Percentiles rank a stretch among this genome's conserved stretches.
These are phyloP conservation scores for Neoboletus magnificus DNA, from an alignment of 768 basidiomycete species.

Conservation along the genomic window DNA sequence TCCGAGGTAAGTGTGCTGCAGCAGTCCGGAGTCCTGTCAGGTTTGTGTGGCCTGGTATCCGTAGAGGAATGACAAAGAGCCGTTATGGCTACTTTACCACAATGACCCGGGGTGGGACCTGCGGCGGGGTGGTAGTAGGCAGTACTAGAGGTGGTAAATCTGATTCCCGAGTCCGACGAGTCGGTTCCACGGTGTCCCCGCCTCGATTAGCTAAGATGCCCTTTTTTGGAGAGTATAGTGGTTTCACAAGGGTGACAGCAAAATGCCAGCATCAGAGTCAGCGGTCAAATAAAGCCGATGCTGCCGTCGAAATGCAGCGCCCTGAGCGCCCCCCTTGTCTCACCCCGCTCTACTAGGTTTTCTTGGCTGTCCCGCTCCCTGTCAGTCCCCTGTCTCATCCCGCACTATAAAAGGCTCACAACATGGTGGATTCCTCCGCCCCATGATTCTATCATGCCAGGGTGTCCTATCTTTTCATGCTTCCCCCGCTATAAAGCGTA, in stretches of 20 bases:
- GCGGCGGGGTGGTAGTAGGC: not conserved
- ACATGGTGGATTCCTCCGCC: conserved; percentile 1
- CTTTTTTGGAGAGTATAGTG: conserved; percentile 15
- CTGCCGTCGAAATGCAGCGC: conserved; percentile 21
- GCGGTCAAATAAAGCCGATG: conserved; percentile 30
- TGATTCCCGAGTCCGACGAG: not conserved
- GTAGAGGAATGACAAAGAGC: not conserved
- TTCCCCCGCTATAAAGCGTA: conserved; percentile 35
- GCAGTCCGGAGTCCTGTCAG: not conserved
- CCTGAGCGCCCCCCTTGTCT: conserved; percentile 13
- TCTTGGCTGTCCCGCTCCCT: conserved; percentile 17
- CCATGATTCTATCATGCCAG: conserved; percentile 23
- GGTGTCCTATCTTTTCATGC: conserved; percentile 29
- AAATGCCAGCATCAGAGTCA: conserved; percentile 12
- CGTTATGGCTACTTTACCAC: not conserved
- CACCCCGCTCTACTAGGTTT: conserved; percentile 25
- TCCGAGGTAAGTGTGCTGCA: not conserved
- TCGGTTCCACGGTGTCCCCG: not conserved
- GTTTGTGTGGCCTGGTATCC: not conserved
- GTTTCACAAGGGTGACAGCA: conserved; percentile 2
- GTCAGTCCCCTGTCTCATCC: conserved; percentile 14
- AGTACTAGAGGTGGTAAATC: not conserved
- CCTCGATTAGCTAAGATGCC: conserved; percentile 18
- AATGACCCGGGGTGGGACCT: not conserved
- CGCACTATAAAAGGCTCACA: conserved; percentile 25